Base-by-base conservation (phyloP, 2,329 filamentous ascomycete species). In the Exophiala sp. region DNA sequence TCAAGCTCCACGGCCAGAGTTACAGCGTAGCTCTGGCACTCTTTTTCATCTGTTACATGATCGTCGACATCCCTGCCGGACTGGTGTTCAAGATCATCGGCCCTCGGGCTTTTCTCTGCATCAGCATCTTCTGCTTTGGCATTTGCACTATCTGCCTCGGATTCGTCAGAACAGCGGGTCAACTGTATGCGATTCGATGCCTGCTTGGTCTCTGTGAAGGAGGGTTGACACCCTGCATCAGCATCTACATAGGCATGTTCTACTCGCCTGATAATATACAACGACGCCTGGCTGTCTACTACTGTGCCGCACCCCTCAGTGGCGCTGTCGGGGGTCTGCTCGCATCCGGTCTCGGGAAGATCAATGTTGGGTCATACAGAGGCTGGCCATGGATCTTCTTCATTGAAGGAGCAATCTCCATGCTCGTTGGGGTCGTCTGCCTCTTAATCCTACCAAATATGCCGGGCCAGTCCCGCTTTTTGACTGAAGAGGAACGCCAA, bases 231-330 rank as follows among this genome's bases (percentile, higher is more conserved):
- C 85, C 84, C 0, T 85, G 84, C 44, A 87, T 88, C 71, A 77
- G 86, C 1, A 69, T 88, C 1, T 88, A 88, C 62, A 74, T 88
- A 8, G 85, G 82, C 0, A 74, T 77, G 8, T 78, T 87, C 58
- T 84, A 87, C 62, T 78, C 75, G 16, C 73, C 82, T n/a, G 72
- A 76, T 1, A 81, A 86, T 58, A 71, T 86, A 58, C 81, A 82
- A 0, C 67, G 85, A 35, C 75, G 85, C 3, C 84, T 88, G 45
- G 85, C 83, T 24, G 71, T 87, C 5, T 87, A 88, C 63, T 87
- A 87, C 65, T 86, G 83, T 1, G 83, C 83, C 1, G 83, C 84
- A 0, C 85, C 83, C 1, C 69, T 87, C 5, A 85, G 82, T 0
- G 83, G 83, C 2, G 82, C 83, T 1, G 86, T 86, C 64, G 83